A percentile compares a stretch with the other conserved stretches of the same genome.
phyloP scores from a whole-genome alignment of 1,284 basidiomycete species.

The Sparassis latifolia region DNA sequence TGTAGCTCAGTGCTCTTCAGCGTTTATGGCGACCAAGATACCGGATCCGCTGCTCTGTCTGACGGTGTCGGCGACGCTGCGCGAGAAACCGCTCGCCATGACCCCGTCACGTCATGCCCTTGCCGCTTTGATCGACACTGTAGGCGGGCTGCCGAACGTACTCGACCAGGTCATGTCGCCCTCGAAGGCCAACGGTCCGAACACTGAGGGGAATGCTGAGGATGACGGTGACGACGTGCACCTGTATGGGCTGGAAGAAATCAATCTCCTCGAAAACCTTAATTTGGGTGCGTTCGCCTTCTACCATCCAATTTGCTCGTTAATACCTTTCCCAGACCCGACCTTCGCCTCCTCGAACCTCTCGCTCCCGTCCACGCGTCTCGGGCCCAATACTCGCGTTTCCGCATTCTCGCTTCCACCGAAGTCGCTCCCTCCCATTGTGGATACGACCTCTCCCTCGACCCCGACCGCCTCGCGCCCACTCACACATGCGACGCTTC shows the following conservation, averaged over 20 bases:
- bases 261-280: constrained; percentile 72
- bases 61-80: constrained; percentile 73
- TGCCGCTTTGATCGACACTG: constrained; percentile 33
- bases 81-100: constrained; percentile 57
- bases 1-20: constrained; percentile 27
- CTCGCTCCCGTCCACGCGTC: constrained; percentile 52
- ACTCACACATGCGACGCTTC: constrained; percentile 51
- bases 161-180: constrained; percentile 14
- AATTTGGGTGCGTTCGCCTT: constrained; percentile 34
- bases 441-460: constrained; percentile 34
- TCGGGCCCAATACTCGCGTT: constrained; percentile 56
- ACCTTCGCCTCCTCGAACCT: constrained; percentile 34
- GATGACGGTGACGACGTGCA: constrained; percentile 26
- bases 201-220: constrained; percentile 9
- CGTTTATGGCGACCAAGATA: constrained; percentile 67
- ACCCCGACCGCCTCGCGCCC: constrained; percentile 14
- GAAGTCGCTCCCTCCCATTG: constrained; percentile 21
- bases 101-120: constrained; percentile 50
- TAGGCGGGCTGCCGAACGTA: constrained; percentile 24
- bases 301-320: not conserved
- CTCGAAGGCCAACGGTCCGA: constrained; percentile 5
- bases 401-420: constrained; percentile 51
- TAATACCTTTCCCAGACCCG: constrained; percentile 30
- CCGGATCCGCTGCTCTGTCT: constrained; percentile 73
- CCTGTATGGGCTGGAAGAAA: constrained; percentile 61